phyloP scores from a whole-genome alignment of 208 protist species.

The Leishmania arabica region DNA sequence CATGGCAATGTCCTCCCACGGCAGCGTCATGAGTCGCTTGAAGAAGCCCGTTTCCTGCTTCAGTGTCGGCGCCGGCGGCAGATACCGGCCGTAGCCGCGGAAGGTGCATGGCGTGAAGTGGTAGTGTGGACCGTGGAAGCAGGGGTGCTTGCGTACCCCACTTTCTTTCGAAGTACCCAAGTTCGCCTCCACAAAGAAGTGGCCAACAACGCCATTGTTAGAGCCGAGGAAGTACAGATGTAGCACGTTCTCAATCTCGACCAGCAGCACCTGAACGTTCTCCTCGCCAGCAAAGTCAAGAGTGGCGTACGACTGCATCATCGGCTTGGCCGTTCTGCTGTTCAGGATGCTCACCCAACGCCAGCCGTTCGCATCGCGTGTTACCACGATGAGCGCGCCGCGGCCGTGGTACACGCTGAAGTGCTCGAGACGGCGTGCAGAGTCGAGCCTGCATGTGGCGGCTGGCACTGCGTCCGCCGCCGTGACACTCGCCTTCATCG shows the following conservation, averaged over 20 bases:
- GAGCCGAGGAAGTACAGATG: conserved; percentile 80
- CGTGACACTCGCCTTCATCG: not conserved
- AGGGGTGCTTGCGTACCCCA: conserved; percentile 40
- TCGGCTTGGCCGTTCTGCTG: conserved; percentile 52
- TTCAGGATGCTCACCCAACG: conserved; percentile 84
- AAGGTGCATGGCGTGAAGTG: conserved; percentile 61
- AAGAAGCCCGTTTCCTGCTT: conserved; percentile 86
- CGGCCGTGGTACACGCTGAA: conserved; percentile 55
- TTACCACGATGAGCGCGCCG: conserved; percentile 66
- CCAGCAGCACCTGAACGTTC: conserved; percentile 54
- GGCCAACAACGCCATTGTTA: conserved; percentile 58
- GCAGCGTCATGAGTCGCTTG: conserved; percentile 80
- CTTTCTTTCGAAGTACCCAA: conserved; percentile 40
- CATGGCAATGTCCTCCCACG: conserved; percentile 79
- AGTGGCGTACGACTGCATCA: conserved; percentile 63
- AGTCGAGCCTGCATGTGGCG: conserved; percentile 42
- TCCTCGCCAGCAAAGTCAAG: conserved; percentile 76
- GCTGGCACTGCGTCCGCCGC: conserved; percentile 16
- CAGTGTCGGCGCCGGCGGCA: conserved; percentile 65
- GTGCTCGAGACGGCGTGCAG: conserved; percentile 56
- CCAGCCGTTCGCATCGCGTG: conserved; percentile 77
- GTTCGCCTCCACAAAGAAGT: conserved; percentile 64
- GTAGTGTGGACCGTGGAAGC: conserved; percentile 39
- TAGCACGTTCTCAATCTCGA: conserved; percentile 59
- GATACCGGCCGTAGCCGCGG: conserved; percentile 57